Base-by-base conservation (phyloP, 2,329 filamentous ascomycete genomes). In the Parascedosporium putredinis region DNA sequence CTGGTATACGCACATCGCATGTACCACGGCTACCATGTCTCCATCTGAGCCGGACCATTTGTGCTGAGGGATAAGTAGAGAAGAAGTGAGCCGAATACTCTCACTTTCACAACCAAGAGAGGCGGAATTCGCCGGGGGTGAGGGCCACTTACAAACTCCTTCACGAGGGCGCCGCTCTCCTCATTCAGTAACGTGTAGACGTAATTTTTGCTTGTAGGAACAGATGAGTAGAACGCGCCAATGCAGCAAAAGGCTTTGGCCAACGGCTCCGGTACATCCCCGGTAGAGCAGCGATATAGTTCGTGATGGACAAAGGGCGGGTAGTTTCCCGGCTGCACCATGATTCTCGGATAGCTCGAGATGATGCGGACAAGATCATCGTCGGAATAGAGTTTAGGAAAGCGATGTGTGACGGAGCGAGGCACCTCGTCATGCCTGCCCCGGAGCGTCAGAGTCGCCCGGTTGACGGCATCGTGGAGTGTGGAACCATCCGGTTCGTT, bases 1-100 rank as follows among this genome's bases (percentile, higher is more conserved):
- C 50, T 53, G 52, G 24, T 53, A 53, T 5, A 53, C 40, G 31
- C 52, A 53, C 52, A 53, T 53, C 31, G 52, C 52, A 20, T 53
- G 52, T 12, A 53, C 38, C 16, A 42, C 38, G 16, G 16, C 47
- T 16, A 50, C 10, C 47, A 50, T 50, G 23, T 50, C 47, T 20
- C 22, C 29, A 18, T 50, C 47, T 12, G 47, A 50, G 1, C 16
- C 25, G 3, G 38, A 34, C 24, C 36, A 42, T 40, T 44, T 36
- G 12, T 49, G 33, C 22, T 31, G 27, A 31, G 27, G 27, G 27
- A n/a, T n/a, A n/a, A n/a, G n/a, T n/a, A n/a, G n/a, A n/a, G n/a
- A n/a, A n/a, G n/a, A n/a, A n/a, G n/a, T n/a, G n/a, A n/a, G n/a
- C n/a, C n/a, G n/a, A n/a, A n/a, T n/a, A n/a, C n/a, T n/a, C n/a